Conservation (phyloP, 306 rosid genomes). For the Mimosa pudica region DNA sequence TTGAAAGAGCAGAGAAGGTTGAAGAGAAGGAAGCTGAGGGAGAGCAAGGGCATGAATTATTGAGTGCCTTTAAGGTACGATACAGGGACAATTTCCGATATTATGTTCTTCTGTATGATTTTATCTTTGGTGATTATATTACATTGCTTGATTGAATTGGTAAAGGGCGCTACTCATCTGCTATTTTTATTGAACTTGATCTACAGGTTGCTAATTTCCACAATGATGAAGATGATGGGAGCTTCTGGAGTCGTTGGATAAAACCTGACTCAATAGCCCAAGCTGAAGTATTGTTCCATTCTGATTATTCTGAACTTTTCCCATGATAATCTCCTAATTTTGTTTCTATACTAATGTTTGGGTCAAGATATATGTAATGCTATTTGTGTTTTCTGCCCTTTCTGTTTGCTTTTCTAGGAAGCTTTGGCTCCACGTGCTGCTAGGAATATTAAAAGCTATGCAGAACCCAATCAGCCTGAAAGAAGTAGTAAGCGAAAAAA, state of each 20-base stretch:
- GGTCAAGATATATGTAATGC: conserved; percentile 4
- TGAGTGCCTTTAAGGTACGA: conserved; percentile 96
- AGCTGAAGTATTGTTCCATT: conserved; percentile 74
- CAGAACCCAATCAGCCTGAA: conserved; percentile 78
- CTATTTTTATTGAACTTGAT: conserved; percentile 11
- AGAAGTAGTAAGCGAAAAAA: conserved; percentile 85
- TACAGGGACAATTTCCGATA: conserved; percentile 24
- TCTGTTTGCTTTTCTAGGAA: conserved; percentile 54
- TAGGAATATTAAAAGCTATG: conserved; percentile 87
- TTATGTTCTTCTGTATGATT: background rate
- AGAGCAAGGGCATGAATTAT: conserved; percentile 78
- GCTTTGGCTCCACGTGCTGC: conserved; percentile 95
- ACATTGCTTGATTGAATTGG: conserved; percentile 5
- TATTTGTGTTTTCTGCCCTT: background rate
- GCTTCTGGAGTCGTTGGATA: conserved; percentile 99
- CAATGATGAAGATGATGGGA: conserved; percentile 92
- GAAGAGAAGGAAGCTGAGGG: conserved; percentile 80
- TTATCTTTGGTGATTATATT: conserved; percentile 5
- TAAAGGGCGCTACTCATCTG: conserved; percentile 1
- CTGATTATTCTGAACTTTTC: background rate
- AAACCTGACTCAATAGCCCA: conserved; percentile 81
- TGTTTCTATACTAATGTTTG: conserved; percentile 7
- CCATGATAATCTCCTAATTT: background rate
- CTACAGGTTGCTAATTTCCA: conserved; percentile 89
- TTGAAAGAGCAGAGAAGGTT: conserved; percentile 99